Evolutionary conservation across 208 protist species (phyloP), one percentile per base, ranked within the genome.

Genomic region (Trypanosoma platydactyli): DNA sequence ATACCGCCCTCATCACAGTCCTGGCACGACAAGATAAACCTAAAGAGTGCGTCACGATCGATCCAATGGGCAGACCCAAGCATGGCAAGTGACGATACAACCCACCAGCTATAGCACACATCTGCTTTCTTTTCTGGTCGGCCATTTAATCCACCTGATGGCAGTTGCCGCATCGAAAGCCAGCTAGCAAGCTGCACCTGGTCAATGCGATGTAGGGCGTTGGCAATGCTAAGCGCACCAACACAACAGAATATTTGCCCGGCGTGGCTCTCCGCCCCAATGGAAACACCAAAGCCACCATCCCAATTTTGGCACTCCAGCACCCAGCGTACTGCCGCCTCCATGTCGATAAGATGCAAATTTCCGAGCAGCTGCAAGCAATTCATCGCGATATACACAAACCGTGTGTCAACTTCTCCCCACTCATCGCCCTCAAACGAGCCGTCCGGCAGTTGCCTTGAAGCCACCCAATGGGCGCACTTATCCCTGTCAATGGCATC

Each of bases 51-150:
- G 1, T 93, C 73, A 11, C 62, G 70, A 76, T 99, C 86, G 49
- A 99, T 99, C 97, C 97, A 99, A 49, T 94, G 56, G 3, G 97
- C 58, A 2, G 88, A 73, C 0, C 94, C 86, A 15, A 99, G 78
- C 41, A 98, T 96, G 9, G 77, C 73, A 15, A 99, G 73, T 1
- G 98, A 85, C 1, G 98, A 97, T 6, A 99, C 78, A 4, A 99
- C 97, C 98, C 99, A 99, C 99, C 98, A 99, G 50, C 97, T 99
- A 68, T 99, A 99, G 86, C 98, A 99, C 33, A 99, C 98, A 73
- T 99, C 98, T 15, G 98, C 91, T 66, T 98, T 89, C 76, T 99
- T 99, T 77, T 99, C 98, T 1, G 99, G 99, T 7, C 99, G 82
- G 0, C 99, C 99, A 75, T 99, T 99, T 16, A 99, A 85, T 1